Conservation (phyloP, 768 basidiomycete genomes). For the Lentinus brumalis region DNA sequence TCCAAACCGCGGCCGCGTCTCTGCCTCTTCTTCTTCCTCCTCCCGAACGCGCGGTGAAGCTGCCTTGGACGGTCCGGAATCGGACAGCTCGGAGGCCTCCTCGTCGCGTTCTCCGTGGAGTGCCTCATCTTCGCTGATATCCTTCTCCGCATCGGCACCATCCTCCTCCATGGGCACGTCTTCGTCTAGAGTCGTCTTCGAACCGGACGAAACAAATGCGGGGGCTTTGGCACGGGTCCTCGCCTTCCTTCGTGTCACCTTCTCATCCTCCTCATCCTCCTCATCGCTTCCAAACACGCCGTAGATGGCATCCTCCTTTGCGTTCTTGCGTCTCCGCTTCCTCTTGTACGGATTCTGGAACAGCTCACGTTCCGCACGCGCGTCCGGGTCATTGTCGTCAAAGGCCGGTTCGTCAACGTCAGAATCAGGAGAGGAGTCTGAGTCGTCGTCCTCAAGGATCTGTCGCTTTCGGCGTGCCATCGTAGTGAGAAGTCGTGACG, state of each 20-base stretch:
- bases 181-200: constrained; percentile 41
- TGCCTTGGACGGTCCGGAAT: constrained; percentile 53
- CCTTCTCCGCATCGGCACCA: constrained; percentile 25
- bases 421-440: constrained; percentile 65
- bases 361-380: constrained; percentile 70
- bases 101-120: constrained; percentile 39
- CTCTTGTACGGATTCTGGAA: constrained; percentile 77
- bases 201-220: constrained; percentile 64
- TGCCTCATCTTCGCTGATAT: constrained; percentile 36
- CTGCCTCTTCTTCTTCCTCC: constrained; percentile 49
- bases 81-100: constrained; percentile 30
- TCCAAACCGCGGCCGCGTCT: constrained; percentile 41
- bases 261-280: constrained; percentile 60
- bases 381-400: constrained; percentile 59
- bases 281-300: constrained; percentile 76
- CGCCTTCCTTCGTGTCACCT: constrained; percentile 21
- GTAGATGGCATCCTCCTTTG: constrained; percentile 74
- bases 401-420: constrained; percentile 45
- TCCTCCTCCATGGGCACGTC: constrained; percentile 42
- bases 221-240: constrained; percentile 66
- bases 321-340: constrained; percentile 66
- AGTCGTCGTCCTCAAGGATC: constrained; percentile 71
- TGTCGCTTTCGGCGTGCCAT: constrained; percentile 82
- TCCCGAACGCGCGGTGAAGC: constrained; percentile 58
- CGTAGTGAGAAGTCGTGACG: background rate